Conservation (phyloP, 2,329 filamentous ascomycete genomes). For the Neofusicoccum ribis region DNA sequence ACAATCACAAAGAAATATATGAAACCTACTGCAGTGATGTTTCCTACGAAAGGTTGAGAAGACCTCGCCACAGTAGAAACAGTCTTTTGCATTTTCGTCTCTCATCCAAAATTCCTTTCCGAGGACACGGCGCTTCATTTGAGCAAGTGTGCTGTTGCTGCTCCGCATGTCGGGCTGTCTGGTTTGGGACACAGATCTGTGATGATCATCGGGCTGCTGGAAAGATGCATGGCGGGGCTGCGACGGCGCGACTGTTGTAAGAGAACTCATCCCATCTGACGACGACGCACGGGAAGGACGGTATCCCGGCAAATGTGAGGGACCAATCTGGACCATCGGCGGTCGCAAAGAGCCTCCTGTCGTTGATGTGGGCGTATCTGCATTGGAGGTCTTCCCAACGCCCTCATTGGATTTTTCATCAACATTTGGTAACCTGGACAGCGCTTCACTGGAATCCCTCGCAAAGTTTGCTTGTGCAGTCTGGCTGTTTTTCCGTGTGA, state of each 20-base stretch:
- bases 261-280: conserved; percentile 44
- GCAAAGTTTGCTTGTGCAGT: neutral
- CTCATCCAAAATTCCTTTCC: conserved; percentile 99
- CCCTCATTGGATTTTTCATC: neutral
- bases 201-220: conserved; percentile 31
- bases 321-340: conserved; percentile 44
- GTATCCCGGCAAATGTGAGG: conserved; percentile 51
- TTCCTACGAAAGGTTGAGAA: conserved; percentile 95
- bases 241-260: conserved; percentile 34
- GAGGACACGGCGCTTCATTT: conserved; percentile 81
- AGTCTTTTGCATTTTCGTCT: conserved; percentile 96
- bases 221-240: conserved; percentile 31
- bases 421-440: neutral
- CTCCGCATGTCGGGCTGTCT: conserved; percentile 37
- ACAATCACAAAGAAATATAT: neutral
- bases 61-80: conserved; percentile 84
- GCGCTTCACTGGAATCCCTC: conserved; percentile 6
- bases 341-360: conserved; percentile 33
- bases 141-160: conserved; percentile 39
- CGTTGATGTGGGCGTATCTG: conserved; percentile 8
- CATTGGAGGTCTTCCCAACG: neutral
- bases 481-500: conserved; percentile 13
- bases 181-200: conserved; percentile 2
- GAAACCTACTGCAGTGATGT: conserved; percentile 76
- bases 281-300: conserved; percentile 49